Base-by-base conservation (phyloP, 129 eudicot genomes). In the Ambrosia trifida region DNA sequence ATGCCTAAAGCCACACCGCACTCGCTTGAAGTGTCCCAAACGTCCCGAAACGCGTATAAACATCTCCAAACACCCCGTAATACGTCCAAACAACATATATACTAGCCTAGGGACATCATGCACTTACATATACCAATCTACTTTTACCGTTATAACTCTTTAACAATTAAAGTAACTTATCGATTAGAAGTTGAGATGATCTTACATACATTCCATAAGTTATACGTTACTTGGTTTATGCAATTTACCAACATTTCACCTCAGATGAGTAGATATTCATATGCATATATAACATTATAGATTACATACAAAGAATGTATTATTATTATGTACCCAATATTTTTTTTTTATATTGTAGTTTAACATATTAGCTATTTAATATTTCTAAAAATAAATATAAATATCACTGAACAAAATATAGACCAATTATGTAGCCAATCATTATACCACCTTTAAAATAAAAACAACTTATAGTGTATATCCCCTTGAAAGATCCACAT, bases 401-500 rank as follows among this genome's bases (percentile, higher is more conserved):
- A 19, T 11, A 20, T 54, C 20, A 54, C n/a, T 19, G 2, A 57
- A 4, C 38, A 31, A 52, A 17, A 56, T 56, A 30, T 59, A 59
- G 19, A 31, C 65, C 10, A 1, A 59, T 59, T 13, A 31, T 31
- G 18, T 59, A 59, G 43, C 65, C 65, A 59, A 59, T 31, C 65
- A 59, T 59, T 11, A 20, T 13, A 32, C 6, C 24, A 68, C 44
- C 14, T 31, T 45, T 47, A 49, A 51, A n/a, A 51, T 13, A 50
- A 50, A 30, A 45, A n/a, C 14, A 43, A 38, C 14, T 56, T 12
- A 58, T 12, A 58, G 44, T 14, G 24, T 56, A 40, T 43, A 58
- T 72, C 57, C 11, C 41, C 43, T 33, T 40, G 51, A 45, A 60
- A 46, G 46, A 68, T 76, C 76, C 71, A 61, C 76, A 60, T 47